Conservation (phyloP, 2,329 filamentous ascomycete genomes). For the Periconia digitata region DNA sequence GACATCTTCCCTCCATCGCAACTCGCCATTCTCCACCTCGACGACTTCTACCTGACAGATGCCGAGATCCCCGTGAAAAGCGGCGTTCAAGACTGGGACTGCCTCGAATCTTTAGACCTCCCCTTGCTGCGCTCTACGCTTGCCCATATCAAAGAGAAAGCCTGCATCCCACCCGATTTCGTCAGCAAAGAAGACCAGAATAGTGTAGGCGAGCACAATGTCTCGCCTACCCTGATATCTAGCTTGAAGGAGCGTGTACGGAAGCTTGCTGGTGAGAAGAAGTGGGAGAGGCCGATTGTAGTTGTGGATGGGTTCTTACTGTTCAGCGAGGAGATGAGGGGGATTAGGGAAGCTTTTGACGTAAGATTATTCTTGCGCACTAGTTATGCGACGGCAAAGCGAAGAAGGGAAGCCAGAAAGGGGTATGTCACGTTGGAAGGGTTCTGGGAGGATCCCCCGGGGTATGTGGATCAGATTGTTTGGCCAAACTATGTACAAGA, state of each 20-base stretch:
- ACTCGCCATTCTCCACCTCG: slow-evolving; percentile 86
- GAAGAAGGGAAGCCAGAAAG: slow-evolving; percentile 66
- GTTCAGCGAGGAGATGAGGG: slow-evolving; percentile 61
- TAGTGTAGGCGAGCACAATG: slow-evolving; percentile 47
- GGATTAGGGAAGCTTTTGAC: slow-evolving; percentile 64
- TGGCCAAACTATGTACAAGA: slow-evolving; percentile 91
- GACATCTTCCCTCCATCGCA: slow-evolving; percentile 67
- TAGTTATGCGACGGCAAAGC: slow-evolving; percentile 61
- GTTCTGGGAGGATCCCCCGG: slow-evolving; percentile 93
- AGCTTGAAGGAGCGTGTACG: slow-evolving; percentile 29
- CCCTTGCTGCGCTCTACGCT: slow-evolving; percentile 68
- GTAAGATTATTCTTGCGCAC: slow-evolving; percentile 78
- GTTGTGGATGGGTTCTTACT: slow-evolving; percentile 89
- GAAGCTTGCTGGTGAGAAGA: slow-evolving; percentile 9
- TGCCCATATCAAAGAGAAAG: slow-evolving; percentile 68
- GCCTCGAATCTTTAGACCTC: slow-evolving; percentile 75
- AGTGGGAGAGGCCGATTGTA: slow-evolving; percentile 48
- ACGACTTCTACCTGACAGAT: slow-evolving; percentile 87
- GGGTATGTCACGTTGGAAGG: slow-evolving; percentile 80
- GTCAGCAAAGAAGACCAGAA: slow-evolving; percentile 63
- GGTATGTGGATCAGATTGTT: slow-evolving; percentile 90
- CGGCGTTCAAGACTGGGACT: slow-evolving; percentile 87
- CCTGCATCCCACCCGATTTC: slow-evolving; percentile 57
- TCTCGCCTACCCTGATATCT: slow-evolving; percentile 37
- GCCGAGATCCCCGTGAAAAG: slow-evolving; percentile 59